Evolutionary conservation across 768 basidiomycete species (phyloP), one percentile per base, ranked within the genome.

Genomic region (Postia placenta): DNA sequence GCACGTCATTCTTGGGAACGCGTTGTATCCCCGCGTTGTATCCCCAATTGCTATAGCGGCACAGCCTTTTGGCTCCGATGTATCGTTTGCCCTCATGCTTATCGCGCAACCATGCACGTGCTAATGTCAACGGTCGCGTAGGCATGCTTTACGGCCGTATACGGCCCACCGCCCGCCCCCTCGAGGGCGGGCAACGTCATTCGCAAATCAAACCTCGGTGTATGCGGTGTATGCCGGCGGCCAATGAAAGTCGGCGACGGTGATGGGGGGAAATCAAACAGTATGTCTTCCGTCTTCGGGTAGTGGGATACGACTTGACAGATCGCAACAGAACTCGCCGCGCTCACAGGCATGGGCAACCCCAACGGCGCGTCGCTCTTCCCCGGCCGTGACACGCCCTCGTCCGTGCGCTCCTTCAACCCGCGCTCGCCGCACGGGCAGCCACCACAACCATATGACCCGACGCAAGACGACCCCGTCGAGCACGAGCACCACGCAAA

Each of bases 81-180:
- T n/a, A n/a, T n/a, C n/a, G n/a, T 33, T 33, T 33, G 28, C 43
- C 24, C 45, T 46, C 12, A 23, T 35, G 5, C 25, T 11, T n/a
- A n/a, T n/a, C n/a, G n/a, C n/a, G n/a, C n/a, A n/a, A n/a, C n/a
- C 42, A 25, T 25, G 20, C 11, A 11, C 17, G 20, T 36, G 17
- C 23, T 40, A 20, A 30, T 50, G 49, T 49, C 42, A 28, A 47
- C 44, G 43, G n/a, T n/a, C 48, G 50, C 19, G 1, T 25, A 95
- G 88, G 95, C 92, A 14, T 99, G 96, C 67, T 98, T 97, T 65
- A 89, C 84, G 14, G 92, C 92, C 5, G 95, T 98, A 3, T 99
- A 99, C 66, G 95, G 94, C 12, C 90, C 90, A 4, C 84, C 87
- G 11, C 82, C 85, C 12, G 75, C 65, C 50, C 75, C 78, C 57